Conservation (phyloP, 2,329 filamentous ascomycete genomes). For the Fusarium fracticaudum region DNA sequence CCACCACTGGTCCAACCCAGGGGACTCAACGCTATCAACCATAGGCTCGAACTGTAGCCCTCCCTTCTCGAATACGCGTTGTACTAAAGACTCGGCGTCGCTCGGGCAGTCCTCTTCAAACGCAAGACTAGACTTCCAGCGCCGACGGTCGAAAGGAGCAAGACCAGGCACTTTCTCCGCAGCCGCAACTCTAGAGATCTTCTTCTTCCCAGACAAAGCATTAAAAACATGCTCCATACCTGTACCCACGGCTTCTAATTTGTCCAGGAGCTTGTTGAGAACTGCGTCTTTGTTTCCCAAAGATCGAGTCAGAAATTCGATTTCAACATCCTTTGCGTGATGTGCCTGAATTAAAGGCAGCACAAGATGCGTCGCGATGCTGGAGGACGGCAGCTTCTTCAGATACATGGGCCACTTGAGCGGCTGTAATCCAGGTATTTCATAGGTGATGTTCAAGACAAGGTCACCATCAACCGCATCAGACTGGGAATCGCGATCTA, state of each 20-base stretch:
- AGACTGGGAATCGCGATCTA: constrained; percentile 49
- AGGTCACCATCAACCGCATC: constrained; percentile 55
- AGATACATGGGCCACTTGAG: constrained; percentile 74
- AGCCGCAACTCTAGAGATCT: constrained; percentile 54
- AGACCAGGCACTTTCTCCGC: constrained; percentile 62
- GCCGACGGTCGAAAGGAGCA: constrained; percentile 55
- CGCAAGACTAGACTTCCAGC: constrained; percentile 50
- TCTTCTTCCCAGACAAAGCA: constrained; percentile 58
- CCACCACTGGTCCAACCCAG: constrained; percentile 61
- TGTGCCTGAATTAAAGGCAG: constrained; percentile 62
- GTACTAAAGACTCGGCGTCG: constrained; percentile 52
- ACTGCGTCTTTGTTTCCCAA: constrained; percentile 63
- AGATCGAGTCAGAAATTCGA: constrained; percentile 54
- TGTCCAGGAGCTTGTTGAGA: constrained; percentile 62
- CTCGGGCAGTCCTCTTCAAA: constrained; percentile 38
- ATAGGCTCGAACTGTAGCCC: constrained; percentile 46
- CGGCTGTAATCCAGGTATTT: constrained; percentile 71
- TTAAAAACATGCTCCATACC: constrained; percentile 65
- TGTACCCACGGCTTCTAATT: constrained; percentile 61
- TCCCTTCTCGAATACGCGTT: constrained; percentile 52
- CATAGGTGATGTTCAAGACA: constrained; percentile 64
- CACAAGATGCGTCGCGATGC: constrained; percentile 59
- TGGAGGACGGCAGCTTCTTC: constrained; percentile 53
- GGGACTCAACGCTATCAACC: constrained; percentile 46
- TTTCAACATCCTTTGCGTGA: constrained; percentile 51